Base-by-base conservation (phyloP, 805 yeast species). In the Saturnispora serradocipensis region DNA sequence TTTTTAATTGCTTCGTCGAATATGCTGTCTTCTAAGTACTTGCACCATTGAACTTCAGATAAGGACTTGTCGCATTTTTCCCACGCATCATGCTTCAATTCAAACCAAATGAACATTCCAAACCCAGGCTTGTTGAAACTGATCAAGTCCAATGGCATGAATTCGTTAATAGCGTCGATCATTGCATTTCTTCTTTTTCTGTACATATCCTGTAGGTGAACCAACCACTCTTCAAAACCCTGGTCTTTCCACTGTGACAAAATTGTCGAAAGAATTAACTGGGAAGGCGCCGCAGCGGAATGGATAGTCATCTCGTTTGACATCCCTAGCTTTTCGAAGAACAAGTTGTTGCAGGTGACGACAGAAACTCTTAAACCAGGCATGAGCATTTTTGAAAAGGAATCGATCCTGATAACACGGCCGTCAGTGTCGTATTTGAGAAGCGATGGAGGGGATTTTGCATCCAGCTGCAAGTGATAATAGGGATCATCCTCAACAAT, bases 401-500 rank as follows among this genome's bases (percentile, higher is more conserved):
- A 82, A 59, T 86, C 95, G 54, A 86, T 73, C 56, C 95, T 73
- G 45, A 86, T 63, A 15, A 87, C 93, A 57, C 93, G 75, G 46
- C 95, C 95, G 50, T 84, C 89, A 22, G 72, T 71, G 66, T 87
- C 96, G 50, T 84, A 61, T n/a, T 81, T 74, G 43, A 86, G 64
- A 70, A 82, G 81, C 8, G 88, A 80, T n/a, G 82, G 78, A 45
- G 80, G 58, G 15, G 70, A 70, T 53, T 73, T 71, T 20, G 61
- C 55, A 28, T 75, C 71, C 70, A 83, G 73, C 60, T 82, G 85
- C 61, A 87, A 68, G 67, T 81, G 86, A 67, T 84, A 86, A 72
- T 87, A 88, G 6, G 95, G 95, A 69, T 88, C 95, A 64, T 87
- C 96, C 67, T 88, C 95, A 50, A 86, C 66, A 52, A 87, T 81